Evolutionary conservation across 2,329 filamentous ascomycete species (phyloP).

Genomic region (Microdochium trichocladiopsis): DNA sequence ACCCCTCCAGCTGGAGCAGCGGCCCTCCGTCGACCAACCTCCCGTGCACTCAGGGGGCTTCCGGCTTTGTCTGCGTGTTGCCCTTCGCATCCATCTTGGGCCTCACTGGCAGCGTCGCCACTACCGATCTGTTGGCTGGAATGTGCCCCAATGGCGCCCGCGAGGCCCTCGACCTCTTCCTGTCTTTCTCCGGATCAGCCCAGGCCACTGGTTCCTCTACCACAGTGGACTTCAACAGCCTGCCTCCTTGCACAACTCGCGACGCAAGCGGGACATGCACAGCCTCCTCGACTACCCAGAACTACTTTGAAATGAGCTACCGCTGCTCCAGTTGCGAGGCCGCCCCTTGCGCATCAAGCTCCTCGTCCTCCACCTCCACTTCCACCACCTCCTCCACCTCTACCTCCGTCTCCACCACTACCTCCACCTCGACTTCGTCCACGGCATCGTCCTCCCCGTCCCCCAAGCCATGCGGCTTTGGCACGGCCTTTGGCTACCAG

Average conservation of each 20-base stretch:
- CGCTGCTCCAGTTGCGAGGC: no score
- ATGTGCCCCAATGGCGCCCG: background rate
- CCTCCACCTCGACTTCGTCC: background rate
- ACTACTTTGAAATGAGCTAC: no score
- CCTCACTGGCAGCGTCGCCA: background rate
- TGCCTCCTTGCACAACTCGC: no score
- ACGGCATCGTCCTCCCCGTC: background rate
- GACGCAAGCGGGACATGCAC: no score
- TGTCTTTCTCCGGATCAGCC: no score
- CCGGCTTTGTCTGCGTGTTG: background rate
- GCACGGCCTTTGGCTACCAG: constrained; percentile 6
- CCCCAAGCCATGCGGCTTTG: background rate
- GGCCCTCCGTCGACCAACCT: background rate
- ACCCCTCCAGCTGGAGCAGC: background rate
- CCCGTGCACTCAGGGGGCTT: background rate
- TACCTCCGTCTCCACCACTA: background rate
- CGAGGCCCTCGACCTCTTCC: background rate
- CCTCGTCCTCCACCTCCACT: background rate
- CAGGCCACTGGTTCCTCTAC: no score
- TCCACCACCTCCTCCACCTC: background rate
- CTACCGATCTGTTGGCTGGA: background rate
- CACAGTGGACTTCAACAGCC: no score
- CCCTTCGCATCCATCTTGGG: background rate
- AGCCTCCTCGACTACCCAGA: no score
- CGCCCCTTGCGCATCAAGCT: no score